Evolutionary conservation across 768 basidiomycete genomes (phyloP), one percentile per base, ranked within the genome.

Genomic region (Holtermanniella nyarrowii): DNA sequence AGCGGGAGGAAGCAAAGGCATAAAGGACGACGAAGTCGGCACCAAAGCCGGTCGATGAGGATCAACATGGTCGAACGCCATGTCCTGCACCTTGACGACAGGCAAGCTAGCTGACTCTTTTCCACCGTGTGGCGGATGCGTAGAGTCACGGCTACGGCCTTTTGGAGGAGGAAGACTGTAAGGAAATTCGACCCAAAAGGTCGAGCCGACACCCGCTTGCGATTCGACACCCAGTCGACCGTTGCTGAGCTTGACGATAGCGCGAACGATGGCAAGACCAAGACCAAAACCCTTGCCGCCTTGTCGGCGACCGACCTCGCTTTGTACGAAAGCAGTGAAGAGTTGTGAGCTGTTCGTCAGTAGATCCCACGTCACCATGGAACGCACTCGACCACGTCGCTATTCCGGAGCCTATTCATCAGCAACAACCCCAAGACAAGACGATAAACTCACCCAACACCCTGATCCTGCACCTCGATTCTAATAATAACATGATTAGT

Each of bases 381-480:
- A 37, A 37, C 31, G 31, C 31, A 37, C 31, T 37, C 31, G 31
- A 37, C 31, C 10, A 37, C 31, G 31, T 37, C 31, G 31, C 31
- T 37, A 16, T 37, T 37, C 10, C 31, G 31, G 10, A 37, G 31
- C 7, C 31, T 37, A 16, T 7, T 37, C 31, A 37, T 16, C 27
- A 27, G 31, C 25, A n/a, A 20, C 31, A 16, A 7, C 10, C 16
- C 16, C 7, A 16, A 7, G 10, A 7, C 10, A n/a, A 5, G 44
- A 14, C 27, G 42, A 25, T 24, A 14, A 7, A 61, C 66, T 59
- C 56, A 67, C 59, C 83, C 83, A 41, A 74, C 78, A 48, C 76
- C 76, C 3, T 86, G 88, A 71, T 88, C 87, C 3, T 78, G 77
- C 3, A 90, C 79, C 65, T 89, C 87, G 24, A 89, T 84, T 51